Base-by-base conservation (phyloP, 352 stramenopile species). In the Pilasporangium apinafurcum region DNA sequence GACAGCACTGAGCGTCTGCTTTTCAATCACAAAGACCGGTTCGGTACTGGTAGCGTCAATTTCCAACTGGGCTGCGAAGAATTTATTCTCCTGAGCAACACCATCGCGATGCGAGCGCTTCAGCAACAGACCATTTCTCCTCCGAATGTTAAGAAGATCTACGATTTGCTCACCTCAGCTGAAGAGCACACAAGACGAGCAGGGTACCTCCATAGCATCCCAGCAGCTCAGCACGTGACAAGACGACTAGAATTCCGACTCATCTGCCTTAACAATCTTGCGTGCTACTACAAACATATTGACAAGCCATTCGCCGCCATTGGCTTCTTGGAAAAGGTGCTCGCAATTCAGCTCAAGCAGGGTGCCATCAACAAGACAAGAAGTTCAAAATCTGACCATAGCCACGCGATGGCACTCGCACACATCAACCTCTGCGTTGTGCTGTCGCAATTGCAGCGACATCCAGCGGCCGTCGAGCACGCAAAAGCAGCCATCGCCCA, bases 11-110 rank as follows among this genome's bases (percentile, higher is more conserved):
- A 84, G 35, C 45, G 63, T 7, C 37, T 61, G 14, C 48, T 84
- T 26, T 79, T 79, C 27, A 28, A 52, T 1, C 63, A 81, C 55
- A 84, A 81, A 42, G 59, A 69, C 26, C 40, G 25, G 8, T 81
- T 70, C 31, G 68, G 68, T 2, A 42, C 70, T 18, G 13, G 45
- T 27, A 76, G 53, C 25, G 31, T 49, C 28, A 39, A 55, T 16
- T 84, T 82, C 47, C 71, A 84, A 39, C 65, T 75, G 37, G 71
- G 68, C 1, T 78, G 63, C 20, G 62, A 86, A 36, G 74, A 86
- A 49, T 81, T 79, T 34, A 37, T 83, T 20, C 46, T 86, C 2
- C 52, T 79, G n/a, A 80, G 57, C 49, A 86, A 83, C 45, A 69
- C 68, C 8, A 50, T 68, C 0, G 65, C 68, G 6, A 83, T 86